Base-by-base conservation (phyloP, 169 alveolate genomes). In the Theileria luwenshuni region DNA sequence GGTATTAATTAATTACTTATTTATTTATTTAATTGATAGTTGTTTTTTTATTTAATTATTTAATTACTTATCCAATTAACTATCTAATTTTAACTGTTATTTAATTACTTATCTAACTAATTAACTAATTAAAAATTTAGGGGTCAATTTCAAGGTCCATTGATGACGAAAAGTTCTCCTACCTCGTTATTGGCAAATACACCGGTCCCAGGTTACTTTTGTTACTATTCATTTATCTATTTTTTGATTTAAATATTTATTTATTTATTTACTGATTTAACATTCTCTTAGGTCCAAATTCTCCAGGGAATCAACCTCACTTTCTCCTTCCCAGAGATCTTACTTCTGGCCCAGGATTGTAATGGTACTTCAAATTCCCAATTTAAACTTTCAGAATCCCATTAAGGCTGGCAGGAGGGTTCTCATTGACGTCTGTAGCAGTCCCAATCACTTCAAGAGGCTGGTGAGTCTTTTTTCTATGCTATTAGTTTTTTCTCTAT, bases 331-430 rank as follows among this genome's bases (percentile, higher is more conserved):
- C 3, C 94, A 86, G 52, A 85, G 81, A 79, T 90, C 95, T 42
- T 91, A 83, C 79, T 92, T 94, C 68, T 94, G 97, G 97, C 95
- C 96, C 3, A 79, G 96, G 25, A 71, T 93, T 28, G 88, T 92
- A 0, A 74, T 86, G 85, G 73, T 60, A 77, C 12, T 56, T 56
- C 19, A 21, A 17, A 0, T 32, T 13, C 41, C 25, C 23, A 28
- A 27, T 28, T n/a, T 28, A 35, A 5, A 28, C 5, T 23, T 21
- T 45, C 21, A 71, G 85, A 96, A 95, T 13, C 93, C 93, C 12
- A 69, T 94, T 35, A 91, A 91, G 64, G 90, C 90, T 0, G 96
- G 96, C 1, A 74, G 91, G 35, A 95, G 94, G 69, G 90, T 86
- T 23, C 84, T 94, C 2, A 61, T 94, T 27, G 97, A 94, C 59